A percentile compares a stretch with the other conserved stretches of the same genome.
Conservation (phyloP, 306 rosid species). For the Cucumis cinereus region DNA sequence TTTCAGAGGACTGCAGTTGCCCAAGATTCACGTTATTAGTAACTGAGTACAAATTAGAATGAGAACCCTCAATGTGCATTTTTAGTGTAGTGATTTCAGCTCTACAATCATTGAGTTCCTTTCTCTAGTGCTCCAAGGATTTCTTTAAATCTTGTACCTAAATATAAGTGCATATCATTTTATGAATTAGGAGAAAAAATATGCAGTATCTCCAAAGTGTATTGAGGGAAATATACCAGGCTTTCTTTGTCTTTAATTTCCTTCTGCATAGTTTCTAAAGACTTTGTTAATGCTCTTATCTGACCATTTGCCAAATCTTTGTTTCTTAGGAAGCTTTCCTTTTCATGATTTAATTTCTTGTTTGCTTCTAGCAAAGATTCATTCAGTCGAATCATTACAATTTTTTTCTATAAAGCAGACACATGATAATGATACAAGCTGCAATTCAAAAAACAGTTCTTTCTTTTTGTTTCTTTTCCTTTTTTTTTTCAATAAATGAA, state of each 20-base stretch:
- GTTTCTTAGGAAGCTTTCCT: slow-evolving; percentile 39
- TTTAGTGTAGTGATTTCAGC: slow-evolving; percentile 83
- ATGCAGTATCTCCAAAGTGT: slow-evolving; percentile 12
- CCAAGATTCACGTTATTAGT: slow-evolving; percentile 29
- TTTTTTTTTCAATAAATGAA: background rate
- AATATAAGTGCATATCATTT: slow-evolving; percentile 16
- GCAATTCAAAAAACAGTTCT: background rate
- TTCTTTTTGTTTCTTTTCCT: background rate
- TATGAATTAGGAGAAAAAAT: slow-evolving; percentile 7
- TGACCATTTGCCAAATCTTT: slow-evolving; percentile 58
- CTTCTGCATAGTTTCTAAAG: slow-evolving; percentile 67
- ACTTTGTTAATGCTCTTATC: slow-evolving; percentile 53
- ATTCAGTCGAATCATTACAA: slow-evolving; percentile 51
- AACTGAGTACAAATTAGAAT: slow-evolving; percentile 26
- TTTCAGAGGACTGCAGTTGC: slow-evolving; percentile 40
- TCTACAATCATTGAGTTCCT: slow-evolving; percentile 69
- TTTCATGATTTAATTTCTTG: slow-evolving; percentile 52
- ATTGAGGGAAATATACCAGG: slow-evolving; percentile 36
- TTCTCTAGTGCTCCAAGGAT: slow-evolving; percentile 64
- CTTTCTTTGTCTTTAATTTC: slow-evolving; percentile 77
- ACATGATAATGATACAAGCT: background rate
- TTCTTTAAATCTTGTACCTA: slow-evolving; percentile 70
- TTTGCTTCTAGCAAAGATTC: slow-evolving; percentile 49
- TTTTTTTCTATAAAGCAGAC: slow-evolving; percentile 53
- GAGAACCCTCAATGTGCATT: slow-evolving; percentile 68